Conservation (phyloP, 345 rosid species). For the Punica granatum region DNA sequence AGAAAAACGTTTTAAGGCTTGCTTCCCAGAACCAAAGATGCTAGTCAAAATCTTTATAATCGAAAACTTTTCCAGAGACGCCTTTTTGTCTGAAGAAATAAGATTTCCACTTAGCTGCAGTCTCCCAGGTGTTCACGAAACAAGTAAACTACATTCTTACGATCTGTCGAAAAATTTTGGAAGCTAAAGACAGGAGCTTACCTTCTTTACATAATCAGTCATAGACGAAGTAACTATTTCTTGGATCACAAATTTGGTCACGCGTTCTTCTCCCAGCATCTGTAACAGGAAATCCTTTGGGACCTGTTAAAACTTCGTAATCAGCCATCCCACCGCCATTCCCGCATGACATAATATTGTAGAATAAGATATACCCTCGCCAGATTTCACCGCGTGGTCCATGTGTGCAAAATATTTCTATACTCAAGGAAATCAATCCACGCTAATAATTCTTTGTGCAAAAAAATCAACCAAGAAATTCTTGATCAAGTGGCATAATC, state of each 20-base stretch:
- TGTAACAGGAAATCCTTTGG: slow-evolving; percentile 46
- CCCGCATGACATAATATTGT: background rate
- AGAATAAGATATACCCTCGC: background rate
- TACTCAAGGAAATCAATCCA: background rate
- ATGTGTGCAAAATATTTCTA: background rate
- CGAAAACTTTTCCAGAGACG: background rate
- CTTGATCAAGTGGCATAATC: background rate
- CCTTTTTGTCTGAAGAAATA: too few relatives aligned
- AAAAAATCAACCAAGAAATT: background rate
- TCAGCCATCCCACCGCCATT: background rate
- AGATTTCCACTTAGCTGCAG: too few relatives aligned
- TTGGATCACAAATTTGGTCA: slow-evolving; percentile 51
- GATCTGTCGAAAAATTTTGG: background rate
- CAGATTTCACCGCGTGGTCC: background rate
- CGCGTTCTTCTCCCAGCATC: slow-evolving; percentile 45
- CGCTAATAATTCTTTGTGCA: background rate
- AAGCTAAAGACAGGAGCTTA: slow-evolving; percentile 2
- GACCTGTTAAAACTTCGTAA: slow-evolving; percentile 23
- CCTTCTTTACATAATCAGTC: slow-evolving; percentile 53
- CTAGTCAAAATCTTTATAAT: background rate
- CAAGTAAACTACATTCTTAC: too few relatives aligned
- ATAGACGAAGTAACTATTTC: slow-evolving; percentile 57
- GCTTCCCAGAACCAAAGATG: background rate
- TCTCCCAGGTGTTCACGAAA: too few relatives aligned
- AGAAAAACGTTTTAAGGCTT: background rate